A percentile compares a stretch with the other conserved stretches of the same genome.
phyloP scores from a whole-genome alignment of 164 flowering plant species.

The Magnolia kwangsiensis region DNA sequence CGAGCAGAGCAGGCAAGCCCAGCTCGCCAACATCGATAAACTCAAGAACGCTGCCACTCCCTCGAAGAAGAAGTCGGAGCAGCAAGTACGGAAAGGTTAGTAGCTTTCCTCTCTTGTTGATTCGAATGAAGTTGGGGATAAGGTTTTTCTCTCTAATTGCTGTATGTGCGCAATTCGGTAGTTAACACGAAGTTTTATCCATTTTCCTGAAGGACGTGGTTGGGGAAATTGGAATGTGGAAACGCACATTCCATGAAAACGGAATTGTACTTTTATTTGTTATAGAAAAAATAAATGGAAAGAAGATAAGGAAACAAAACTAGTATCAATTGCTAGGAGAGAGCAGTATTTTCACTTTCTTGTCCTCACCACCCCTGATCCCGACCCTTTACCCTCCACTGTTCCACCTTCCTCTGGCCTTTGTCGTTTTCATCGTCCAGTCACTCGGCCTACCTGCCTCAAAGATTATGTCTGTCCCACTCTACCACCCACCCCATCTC shows the following conservation, averaged over 20 bases:
- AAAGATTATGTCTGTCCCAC: too few relatives aligned
- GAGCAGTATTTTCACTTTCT: too few relatives aligned
- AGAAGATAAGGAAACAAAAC: background rate
- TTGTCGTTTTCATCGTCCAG: too few relatives aligned
- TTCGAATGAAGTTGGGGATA: background rate
- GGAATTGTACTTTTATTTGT: too few relatives aligned
- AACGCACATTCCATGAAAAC: too few relatives aligned
- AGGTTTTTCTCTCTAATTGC: background rate
- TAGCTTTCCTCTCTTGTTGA: background rate
- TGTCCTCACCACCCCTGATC: background rate
- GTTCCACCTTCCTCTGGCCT: background rate
- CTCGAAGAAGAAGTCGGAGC: conserved; percentile 20
- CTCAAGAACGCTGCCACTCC: conserved; percentile 45
- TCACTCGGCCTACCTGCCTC: too few relatives aligned
- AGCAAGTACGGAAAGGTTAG: conserved; percentile 36
- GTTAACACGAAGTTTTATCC: background rate
- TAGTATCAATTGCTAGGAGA: background rate
- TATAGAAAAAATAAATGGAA: background rate
- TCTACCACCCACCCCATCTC: too few relatives aligned
- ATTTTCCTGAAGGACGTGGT: background rate
- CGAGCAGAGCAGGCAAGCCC: conserved; percentile 65
- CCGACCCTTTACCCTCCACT: background rate
- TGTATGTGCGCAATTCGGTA: background rate
- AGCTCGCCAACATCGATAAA: conserved; percentile 62
- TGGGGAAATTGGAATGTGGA: background rate